Evolutionary conservation across 148 eudicot species (phyloP).

Genomic region (Diospyros lotus): DNA sequence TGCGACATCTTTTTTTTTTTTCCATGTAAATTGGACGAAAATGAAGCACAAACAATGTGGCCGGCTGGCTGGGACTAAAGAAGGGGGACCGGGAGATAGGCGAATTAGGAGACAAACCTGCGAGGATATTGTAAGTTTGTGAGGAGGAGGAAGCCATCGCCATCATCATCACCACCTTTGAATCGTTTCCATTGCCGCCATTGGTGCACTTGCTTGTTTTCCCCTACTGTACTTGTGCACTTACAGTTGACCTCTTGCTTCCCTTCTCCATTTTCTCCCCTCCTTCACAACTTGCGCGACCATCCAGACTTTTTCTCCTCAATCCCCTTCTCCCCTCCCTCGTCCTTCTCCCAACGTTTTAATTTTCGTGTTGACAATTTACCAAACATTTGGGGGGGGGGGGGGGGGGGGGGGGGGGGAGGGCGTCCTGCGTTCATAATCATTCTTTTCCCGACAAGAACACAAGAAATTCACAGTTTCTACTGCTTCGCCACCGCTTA

Average conservation of each 20-base stretch:
- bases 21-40: not conserved
- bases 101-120: not conserved
- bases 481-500: too few species aligned
- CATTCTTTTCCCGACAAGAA: too few species aligned
- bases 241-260: constrained; percentile 9
- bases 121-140: not conserved
- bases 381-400: too few species aligned
- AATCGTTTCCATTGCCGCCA: not conserved
- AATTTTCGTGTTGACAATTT: too few species aligned
- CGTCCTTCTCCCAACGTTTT: too few species aligned
- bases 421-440: too few species aligned
- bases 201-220: not conserved
- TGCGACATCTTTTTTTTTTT: too few species aligned
- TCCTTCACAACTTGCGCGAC: too few species aligned
- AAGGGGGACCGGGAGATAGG: not conserved
- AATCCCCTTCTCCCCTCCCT: not conserved
- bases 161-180: not conserved
- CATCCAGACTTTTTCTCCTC: not conserved
- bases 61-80: not conserved
- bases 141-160: not conserved
- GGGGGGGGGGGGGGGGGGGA: too few species aligned
- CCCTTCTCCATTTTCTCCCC: not conserved
- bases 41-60: not conserved
- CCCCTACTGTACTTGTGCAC: not conserved
- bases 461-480: too few species aligned